Base-by-base conservation (phyloP, 2,329 filamentous ascomycete species). In the Aspergillus clavatus region DNA sequence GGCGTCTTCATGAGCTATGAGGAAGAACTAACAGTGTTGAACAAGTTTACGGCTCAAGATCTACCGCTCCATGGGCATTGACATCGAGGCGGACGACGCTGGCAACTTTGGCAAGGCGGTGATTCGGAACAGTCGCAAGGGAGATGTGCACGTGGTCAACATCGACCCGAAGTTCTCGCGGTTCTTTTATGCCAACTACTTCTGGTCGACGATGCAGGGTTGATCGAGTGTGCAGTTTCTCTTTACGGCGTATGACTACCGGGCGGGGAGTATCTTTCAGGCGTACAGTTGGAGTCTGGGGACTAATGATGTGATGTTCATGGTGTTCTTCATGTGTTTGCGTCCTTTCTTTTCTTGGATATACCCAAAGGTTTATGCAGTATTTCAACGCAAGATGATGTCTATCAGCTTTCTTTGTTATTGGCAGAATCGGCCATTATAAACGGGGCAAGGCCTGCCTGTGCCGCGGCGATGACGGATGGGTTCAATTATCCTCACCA, bases 151-250 rank as follows among this genome's bases (percentile, higher is more conserved):
- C 65, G 87, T 97, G 40, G 84, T 98, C 49, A 95, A 95, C 61
- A 83, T 98, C 66, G 90, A 97, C 59, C 83, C 86, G 58, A 95
- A 93, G 72, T 90, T 95, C 66, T 91, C 87, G 47, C 79, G 84
- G 51, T 91, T 86, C 66, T 96, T 94, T 63, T 95, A 96, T 61
- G 88, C 90, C 18, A 94, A 95, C 60, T 95, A 95, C 66, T 94
- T 97, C 63, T 98, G 93, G 93, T 79, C 89, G 60, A 91, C 83
- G 23, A 75, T 96, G 66, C 94, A 73, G 67, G 67, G 63, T 26
- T 71, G 21, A 27, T n/a, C 23, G 4, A 7, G 8, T 38, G 16
- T 27, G 21, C 40, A 21, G 42, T 29, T 39, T 24, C 37, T n/a
- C n/a, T n/a, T n/a, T n/a, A n/a, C n/a, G n/a, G n/a, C n/a, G n/a